phyloP scores from a whole-genome alignment of 352 stramenopile species.

The Pythium sukuiense region DNA sequence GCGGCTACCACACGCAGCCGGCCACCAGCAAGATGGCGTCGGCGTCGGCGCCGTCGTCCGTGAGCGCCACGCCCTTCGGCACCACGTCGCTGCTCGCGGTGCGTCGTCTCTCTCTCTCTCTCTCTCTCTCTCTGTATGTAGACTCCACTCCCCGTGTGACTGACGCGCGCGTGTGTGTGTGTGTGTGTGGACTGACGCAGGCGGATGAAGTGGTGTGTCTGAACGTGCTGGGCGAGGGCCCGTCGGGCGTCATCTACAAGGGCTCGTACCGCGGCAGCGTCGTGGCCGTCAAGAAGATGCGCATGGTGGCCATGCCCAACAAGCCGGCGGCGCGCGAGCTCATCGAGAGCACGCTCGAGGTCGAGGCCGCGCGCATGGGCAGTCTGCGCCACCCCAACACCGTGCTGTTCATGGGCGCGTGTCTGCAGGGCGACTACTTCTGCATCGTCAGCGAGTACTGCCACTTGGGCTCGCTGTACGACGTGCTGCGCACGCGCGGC shows the following conservation, averaged over 20 bases:
- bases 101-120: slow-evolving; percentile 20
- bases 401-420: slow-evolving; percentile 98
- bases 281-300: slow-evolving; percentile 88
- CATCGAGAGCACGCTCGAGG: slow-evolving; percentile 82
- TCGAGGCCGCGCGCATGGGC: slow-evolving; percentile 82
- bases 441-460: slow-evolving; percentile 97
- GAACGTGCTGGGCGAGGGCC: slow-evolving; percentile 75
- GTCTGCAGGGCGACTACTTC: slow-evolving; percentile 93
- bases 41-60: slow-evolving; percentile 3
- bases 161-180: too few relatives aligned
- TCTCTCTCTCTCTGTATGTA: too few relatives aligned
- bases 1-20: slow-evolving; percentile 52
- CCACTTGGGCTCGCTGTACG: slow-evolving; percentile 93
- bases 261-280: slow-evolving; percentile 82
- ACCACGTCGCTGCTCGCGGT: slow-evolving; percentile 76
- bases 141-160: too few relatives aligned
- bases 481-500: slow-evolving; percentile 85
- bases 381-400: slow-evolving; percentile 97
- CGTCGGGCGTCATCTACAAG: slow-evolving; percentile 83
- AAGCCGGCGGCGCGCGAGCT: slow-evolving; percentile 65
- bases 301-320: slow-evolving; percentile 60
- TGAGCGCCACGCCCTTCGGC: slow-evolving; percentile 47
- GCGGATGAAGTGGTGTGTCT: slow-evolving; percentile 84
- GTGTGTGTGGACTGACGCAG: slow-evolving; percentile 23
- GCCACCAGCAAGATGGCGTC: slow-evolving; percentile 32